Evolutionary conservation across 2,329 filamentous ascomycete genomes (phyloP).

Genomic region (Xylariomycetidae sp.): DNA sequence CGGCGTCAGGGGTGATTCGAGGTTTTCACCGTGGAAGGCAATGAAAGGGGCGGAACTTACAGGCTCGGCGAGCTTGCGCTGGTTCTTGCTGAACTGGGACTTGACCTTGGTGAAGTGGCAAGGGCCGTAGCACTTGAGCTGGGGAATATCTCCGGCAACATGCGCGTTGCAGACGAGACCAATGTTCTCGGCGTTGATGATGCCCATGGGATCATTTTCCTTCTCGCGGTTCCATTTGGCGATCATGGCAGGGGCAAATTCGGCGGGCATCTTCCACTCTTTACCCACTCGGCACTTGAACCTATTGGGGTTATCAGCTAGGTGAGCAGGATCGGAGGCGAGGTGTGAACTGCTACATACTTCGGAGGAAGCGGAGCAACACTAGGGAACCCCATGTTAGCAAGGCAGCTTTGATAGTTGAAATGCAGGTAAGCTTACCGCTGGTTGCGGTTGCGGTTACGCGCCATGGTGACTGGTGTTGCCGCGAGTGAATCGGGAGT

Average conservation of each 20-base stretch:
- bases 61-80: conserved; percentile 20
- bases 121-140: conserved; percentile 26
- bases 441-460: no score
- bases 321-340: no score
- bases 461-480: no score
- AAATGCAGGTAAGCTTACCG: no score
- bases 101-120: conserved; percentile 22
- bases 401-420: no score
- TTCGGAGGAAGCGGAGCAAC: no score
- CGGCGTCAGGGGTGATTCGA: not conserved
- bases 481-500: no score
- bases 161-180: conserved; percentile 12
- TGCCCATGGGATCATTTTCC: conserved; percentile 4
- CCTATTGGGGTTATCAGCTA: no score
- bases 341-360: no score
- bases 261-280: conserved; percentile 4
- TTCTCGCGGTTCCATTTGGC: conserved; percentile 11
- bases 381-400: no score
- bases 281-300: conserved; percentile 10
- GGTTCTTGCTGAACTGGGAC: conserved; percentile 28
- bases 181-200: conserved; percentile 3
- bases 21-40: not conserved
- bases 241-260: conserved; percentile 9
- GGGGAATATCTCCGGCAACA: not conserved
- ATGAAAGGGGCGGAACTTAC: conserved; percentile 20